phyloP scores from a whole-genome alignment of 352 stramenopile genomes.

The Globisporangium mamillatum region DNA sequence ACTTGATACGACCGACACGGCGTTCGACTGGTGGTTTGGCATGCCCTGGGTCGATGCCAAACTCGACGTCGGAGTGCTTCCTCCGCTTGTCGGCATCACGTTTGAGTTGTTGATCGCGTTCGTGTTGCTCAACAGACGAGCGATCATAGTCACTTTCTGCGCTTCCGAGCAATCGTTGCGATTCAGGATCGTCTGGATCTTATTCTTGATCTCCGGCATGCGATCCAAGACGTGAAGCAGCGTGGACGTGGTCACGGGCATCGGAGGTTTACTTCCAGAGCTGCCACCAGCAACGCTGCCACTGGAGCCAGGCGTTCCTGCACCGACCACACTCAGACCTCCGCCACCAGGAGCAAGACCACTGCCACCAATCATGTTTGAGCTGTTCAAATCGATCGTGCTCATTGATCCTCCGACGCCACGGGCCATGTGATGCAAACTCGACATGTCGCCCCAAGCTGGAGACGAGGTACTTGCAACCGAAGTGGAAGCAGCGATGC shows the following conservation, averaged over 20 bases:
- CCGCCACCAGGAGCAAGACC: conserved; percentile 4
- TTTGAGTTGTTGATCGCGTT: conserved; percentile 68
- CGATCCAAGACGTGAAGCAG: conserved; percentile 79
- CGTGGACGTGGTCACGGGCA: conserved; percentile 77
- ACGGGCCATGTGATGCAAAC: conserved; percentile 32
- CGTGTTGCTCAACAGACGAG: conserved; percentile 78
- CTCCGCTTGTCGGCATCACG: conserved; percentile 14
- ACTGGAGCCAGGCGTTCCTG: conserved; percentile 7
- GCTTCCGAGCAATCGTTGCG: conserved; percentile 82
- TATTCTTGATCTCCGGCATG: conserved; percentile 89
- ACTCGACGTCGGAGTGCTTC: neutral
- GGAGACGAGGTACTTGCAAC: conserved; percentile 11
- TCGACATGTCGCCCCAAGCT: conserved; percentile 27
- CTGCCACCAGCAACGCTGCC: conserved; percentile 4
- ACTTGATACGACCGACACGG: conserved; percentile 11
- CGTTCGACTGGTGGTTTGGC: conserved; percentile 12
- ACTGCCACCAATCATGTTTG: neutral
- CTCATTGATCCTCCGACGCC: conserved; percentile 24
- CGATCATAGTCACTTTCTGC: conserved; percentile 88
- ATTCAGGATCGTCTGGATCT: conserved; percentile 87
- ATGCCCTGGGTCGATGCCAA: conserved; percentile 4
- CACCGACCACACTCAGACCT: conserved; percentile 7
- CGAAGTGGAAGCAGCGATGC: conserved; percentile 12
- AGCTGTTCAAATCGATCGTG: conserved; percentile 21
- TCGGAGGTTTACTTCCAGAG: conserved; percentile 20